Evolutionary conservation across 768 basidiomycete species (phyloP).

Genomic region (Trametes maxima): DNA sequence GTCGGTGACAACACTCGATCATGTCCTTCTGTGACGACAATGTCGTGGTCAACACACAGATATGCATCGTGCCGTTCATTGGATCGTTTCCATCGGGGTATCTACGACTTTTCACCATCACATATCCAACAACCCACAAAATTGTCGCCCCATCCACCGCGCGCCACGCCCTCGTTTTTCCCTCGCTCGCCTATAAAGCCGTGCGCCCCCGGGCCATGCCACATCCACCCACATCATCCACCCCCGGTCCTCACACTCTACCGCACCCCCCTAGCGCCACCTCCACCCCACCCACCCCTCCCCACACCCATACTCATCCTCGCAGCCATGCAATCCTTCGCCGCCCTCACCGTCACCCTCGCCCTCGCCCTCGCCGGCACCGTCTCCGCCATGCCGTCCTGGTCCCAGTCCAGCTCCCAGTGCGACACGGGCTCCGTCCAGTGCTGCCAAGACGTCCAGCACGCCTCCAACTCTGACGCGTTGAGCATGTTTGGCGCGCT

Average conservation of each 20-base stretch:
- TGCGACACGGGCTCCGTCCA: slow-evolving; percentile 25
- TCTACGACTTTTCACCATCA: no score
- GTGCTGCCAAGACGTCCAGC: slow-evolving; percentile 28
- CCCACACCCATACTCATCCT: no score
- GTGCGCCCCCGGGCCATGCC: no score
- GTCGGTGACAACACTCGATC: no score
- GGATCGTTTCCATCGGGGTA: no score
- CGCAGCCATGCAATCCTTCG: slow-evolving; percentile 16
- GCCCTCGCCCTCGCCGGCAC: slow-evolving; percentile 11
- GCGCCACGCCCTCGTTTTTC: no score
- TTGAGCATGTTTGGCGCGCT: slow-evolving; percentile 1
- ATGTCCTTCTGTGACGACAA: no score
- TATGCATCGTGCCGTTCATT: no score
- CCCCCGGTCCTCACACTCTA: not conserved
- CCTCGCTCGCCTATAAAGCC: no score
- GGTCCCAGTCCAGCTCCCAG: not conserved
- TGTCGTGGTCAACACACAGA: no score
- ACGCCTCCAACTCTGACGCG: slow-evolving; percentile 6
- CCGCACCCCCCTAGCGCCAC: not conserved
- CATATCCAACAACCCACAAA: no score
- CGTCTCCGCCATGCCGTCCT: slow-evolving; percentile 12
- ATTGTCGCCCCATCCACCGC: no score
- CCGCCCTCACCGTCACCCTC: slow-evolving; percentile 12
- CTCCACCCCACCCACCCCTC: not conserved
- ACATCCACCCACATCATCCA: not conserved